Evolutionary conservation across 176 grass and related monocot genomes (phyloP).

Genomic region (Eleusine coracana): DNA sequence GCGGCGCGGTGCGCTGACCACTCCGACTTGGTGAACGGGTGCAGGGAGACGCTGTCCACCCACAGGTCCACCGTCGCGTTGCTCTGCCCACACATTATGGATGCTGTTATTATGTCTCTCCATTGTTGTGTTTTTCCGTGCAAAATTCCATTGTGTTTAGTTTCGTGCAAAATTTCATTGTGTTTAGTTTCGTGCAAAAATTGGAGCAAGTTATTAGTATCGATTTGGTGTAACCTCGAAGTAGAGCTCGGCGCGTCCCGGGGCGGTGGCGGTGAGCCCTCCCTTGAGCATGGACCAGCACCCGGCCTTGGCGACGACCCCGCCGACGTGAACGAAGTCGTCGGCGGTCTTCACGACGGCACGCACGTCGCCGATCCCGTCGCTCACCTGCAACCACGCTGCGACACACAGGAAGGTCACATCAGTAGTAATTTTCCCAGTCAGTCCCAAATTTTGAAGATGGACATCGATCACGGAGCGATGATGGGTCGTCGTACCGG

Average conservation of each 20-base stretch:
- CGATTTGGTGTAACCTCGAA: conserved; percentile 62
- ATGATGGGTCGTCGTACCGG: conserved; percentile 38
- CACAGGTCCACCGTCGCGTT: conserved; percentile 63
- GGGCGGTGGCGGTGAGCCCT: conserved; percentile 60
- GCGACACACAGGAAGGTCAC: not conserved
- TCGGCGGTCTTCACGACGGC: conserved; percentile 59
- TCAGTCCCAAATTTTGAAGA: not conserved
- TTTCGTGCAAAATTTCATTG: not conserved
- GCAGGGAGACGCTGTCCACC: conserved; percentile 81
- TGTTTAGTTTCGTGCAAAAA: not conserved
- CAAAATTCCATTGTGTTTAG: not conserved
- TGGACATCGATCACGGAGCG: not conserved
- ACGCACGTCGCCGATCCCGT: conserved; percentile 51
- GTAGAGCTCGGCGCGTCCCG: conserved; percentile 69
- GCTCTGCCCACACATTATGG: conserved; percentile 40
- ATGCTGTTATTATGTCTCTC: not conserved
- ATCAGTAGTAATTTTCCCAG: too few species aligned
- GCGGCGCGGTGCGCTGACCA: conserved; percentile 67
- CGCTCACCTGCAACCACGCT: conserved; percentile 79
- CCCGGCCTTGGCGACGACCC: conserved; percentile 48
- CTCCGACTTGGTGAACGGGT: conserved; percentile 68
- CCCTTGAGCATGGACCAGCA: conserved; percentile 99
- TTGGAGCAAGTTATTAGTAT: not conserved
- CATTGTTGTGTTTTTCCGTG: not conserved
- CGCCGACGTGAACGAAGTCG: conserved; percentile 57